Base-by-base conservation (phyloP, 2,329 filamentous ascomycete species). In the Metarhizium robertsii region DNA sequence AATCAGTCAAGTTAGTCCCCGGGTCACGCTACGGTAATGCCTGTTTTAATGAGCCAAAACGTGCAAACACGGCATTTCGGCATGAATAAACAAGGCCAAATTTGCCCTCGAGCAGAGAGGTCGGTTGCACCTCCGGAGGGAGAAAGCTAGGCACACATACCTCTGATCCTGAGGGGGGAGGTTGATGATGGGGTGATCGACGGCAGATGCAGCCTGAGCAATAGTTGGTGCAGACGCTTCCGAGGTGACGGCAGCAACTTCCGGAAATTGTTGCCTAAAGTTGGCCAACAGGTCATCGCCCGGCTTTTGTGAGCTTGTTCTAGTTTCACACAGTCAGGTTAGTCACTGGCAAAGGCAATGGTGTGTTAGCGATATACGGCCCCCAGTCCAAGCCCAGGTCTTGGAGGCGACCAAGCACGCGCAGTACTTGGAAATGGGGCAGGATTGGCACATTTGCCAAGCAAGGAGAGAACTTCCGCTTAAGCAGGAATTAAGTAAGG, bases 201-300 rank as follows among this genome's bases (percentile, higher is more conserved):
- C 58, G 57, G 65, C 70, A 60, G 73, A 59, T 18, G 66, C 65
- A 58, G 57, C 50, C 20, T 69, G 67, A 20, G 65, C 62, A 65
- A 65, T 73, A 65, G 62, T 69, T 64, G 62, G 74, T 64, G 64
- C 63, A 38, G 78, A 70, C 54, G 77, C 65, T 56, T 73, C 67
- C 53, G 78, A 69, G 62, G 75, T 75, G 57, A 79, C 76, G 53
- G 80, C 74, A 55, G 79, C 75, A 59, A 95, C 76, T 64, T 92
- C 84, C 50, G 90, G 87, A 66, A 95, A 96, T 62, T 83, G 85
- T 65, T 88, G 83, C 69, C 88, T 88, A 75, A 95, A 95, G 69
- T 83, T 85, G 72, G 84, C 84, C 69, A 92, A 84, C 66, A 95
- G 80, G 65, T 91, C 88, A 67, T 91, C 87, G 69, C 83, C 84